These are phyloP conservation scores for Ustilago crameri DNA, from an alignment of 1,284 basidiomycete genomes.

Conservation along the genomic window DNA sequence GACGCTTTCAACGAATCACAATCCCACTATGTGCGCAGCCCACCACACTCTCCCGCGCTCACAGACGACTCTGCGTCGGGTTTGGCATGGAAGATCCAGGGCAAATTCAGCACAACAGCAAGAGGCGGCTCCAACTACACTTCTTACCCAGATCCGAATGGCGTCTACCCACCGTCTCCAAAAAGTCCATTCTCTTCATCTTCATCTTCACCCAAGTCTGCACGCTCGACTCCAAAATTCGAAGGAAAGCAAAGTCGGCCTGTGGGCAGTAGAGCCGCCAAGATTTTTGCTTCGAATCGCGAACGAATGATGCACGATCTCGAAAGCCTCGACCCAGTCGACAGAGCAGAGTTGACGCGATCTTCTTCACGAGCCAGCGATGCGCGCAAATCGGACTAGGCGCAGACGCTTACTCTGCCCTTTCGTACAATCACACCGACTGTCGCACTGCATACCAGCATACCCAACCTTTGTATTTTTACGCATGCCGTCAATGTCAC, in stretches of 20 bases:
- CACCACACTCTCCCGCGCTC: not conserved
- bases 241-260: constrained; percentile 16
- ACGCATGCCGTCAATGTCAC: not conserved
- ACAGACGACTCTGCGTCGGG: not conserved
- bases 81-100: constrained; percentile 42
- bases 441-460: not conserved
- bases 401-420: not conserved
- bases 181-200: constrained; percentile 11
- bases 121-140: constrained; percentile 35
- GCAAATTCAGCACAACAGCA: constrained; percentile 44
- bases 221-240: constrained; percentile 5
- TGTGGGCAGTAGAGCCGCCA: constrained; percentile 42
- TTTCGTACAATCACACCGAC: not conserved
- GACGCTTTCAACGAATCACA: constrained; percentile 35
- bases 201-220: constrained; percentile 20
- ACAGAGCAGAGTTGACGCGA: constrained; percentile 33
- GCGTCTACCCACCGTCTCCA: constrained; percentile 6
- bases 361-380: constrained; percentile 38
- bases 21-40: constrained; percentile 14
- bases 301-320: constrained; percentile 42
- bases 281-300: constrained; percentile 22
- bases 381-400: constrained; percentile 43
- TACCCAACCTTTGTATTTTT: constrained; percentile 18
- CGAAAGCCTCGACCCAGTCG: constrained; percentile 36
- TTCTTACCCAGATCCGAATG: constrained; percentile 32